Evolutionary conservation across 805 yeast species (phyloP).

Genomic region (Candida succiphila): DNA sequence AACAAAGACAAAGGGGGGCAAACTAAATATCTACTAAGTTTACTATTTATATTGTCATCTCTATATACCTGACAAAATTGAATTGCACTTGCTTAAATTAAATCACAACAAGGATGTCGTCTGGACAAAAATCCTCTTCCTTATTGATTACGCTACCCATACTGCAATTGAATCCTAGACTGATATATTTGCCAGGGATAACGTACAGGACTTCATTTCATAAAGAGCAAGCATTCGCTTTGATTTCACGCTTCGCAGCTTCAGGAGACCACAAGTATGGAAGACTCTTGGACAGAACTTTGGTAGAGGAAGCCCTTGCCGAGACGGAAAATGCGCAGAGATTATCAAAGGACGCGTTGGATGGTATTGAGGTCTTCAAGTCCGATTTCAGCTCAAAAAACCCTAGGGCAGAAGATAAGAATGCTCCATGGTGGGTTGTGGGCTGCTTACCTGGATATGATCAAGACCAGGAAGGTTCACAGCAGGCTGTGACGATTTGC

Average conservation of each 20-base stretch:
- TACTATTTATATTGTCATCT: too few relatives aligned
- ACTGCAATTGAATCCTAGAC: conserved; percentile 9
- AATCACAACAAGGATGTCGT: background rate
- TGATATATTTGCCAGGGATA: conserved; percentile 53
- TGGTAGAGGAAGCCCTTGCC: background rate
- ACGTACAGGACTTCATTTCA: conserved; percentile 47
- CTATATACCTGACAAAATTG: too few relatives aligned
- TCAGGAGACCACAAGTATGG: background rate
- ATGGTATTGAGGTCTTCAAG: conserved; percentile 3
- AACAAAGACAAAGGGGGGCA: too few relatives aligned
- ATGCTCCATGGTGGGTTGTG: conserved; percentile 5
- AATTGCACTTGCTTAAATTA: too few relatives aligned
- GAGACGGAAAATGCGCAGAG: background rate
- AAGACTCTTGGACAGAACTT: background rate
- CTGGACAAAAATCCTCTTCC: background rate
- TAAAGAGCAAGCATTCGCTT: conserved; percentile 33
- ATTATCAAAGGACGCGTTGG: background rate
- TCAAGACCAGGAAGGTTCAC: background rate
- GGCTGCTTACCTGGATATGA: conserved; percentile 18
- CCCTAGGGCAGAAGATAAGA: conserved; percentile 1
- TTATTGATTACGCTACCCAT: conserved; percentile 11
- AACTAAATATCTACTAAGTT: too few relatives aligned
- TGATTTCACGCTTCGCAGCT: conserved; percentile 22
- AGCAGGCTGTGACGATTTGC: conserved; percentile 28
- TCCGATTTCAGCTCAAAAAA: background rate